Evolutionary conservation across 768 basidiomycete genomes (phyloP), one percentile per base, ranked within the genome.

Genomic region (Lactarius pseudohatsudake): DNA sequence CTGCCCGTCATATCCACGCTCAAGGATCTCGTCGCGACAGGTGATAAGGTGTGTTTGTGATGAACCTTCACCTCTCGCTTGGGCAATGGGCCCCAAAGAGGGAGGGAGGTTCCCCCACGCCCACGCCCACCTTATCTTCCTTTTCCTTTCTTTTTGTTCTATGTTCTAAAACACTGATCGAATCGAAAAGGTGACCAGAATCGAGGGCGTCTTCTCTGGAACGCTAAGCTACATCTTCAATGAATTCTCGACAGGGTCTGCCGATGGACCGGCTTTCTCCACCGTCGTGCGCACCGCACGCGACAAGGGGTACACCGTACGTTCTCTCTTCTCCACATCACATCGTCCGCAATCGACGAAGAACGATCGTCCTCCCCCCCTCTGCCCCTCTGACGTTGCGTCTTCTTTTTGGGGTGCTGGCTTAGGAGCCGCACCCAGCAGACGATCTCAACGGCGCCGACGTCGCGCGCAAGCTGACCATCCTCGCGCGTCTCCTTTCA

Each of bases 211-310:
- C 26, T 93, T 99, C 77, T 95, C 92, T 5, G 97, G 97, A 10
- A 99, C 97, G 3, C 86, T 99, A 83, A 94, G 91, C 75, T 99
- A 98, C 80, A 98, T 99, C 79, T 99, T 99, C 84, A 98, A 98
- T 79, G 88, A 94, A 69, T 93, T 95, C 79, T 89, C 92, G 2
- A 88, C 86, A 4, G 87, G 85, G 1, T 81, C 83, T 56, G 78
- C 86, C 5, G 84, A 84, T 58, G 90, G 89, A 0, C 88, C 89
- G 1, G 79, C 80, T 34, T 98, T 99, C 79, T 96, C 94, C 5
- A 88, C 92, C 30, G 89, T 98, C 41, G 96, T 99, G 63, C 85
- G 85, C 65, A 76, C 87, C 43, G 97, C 97, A 5, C 89, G 93
- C 57, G 90, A 92, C 73, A 92, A 93, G 71, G 97, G 97, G 1